phyloP scores from a whole-genome alignment of 495 filamentous ascomycete genomes.

The Baudoinia panamericana region DNA sequence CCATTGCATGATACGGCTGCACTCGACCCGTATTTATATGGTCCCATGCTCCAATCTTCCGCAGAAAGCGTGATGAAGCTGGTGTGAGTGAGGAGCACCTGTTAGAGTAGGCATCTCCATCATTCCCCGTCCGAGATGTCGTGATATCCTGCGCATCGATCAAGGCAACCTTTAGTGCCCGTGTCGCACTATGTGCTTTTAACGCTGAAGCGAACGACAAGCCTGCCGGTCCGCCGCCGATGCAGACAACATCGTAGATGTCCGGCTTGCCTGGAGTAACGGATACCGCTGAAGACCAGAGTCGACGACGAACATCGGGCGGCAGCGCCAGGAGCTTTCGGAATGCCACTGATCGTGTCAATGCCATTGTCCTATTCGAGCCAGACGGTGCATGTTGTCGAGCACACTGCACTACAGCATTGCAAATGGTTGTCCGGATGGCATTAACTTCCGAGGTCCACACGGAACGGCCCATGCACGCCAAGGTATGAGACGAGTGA shows the following conservation, averaged over 20 bases:
- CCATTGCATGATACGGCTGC: slow-evolving; percentile 83
- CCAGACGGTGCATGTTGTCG: too few relatives aligned
- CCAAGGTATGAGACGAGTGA: too few relatives aligned
- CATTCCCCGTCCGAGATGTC: slow-evolving; percentile 48
- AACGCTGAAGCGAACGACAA: slow-evolving; percentile 77
- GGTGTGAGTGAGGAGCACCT: slow-evolving; percentile 91
- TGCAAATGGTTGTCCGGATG: too few relatives aligned
- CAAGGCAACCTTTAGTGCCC: slow-evolving; percentile 69
- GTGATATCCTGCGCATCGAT: slow-evolving; percentile 76
- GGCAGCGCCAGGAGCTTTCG: slow-evolving; percentile 13
- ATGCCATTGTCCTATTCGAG: neutral
- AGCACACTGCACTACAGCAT: too few relatives aligned
- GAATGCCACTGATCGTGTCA: slow-evolving; percentile 3
- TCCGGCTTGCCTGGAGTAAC: slow-evolving; percentile 30
- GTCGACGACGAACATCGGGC: slow-evolving; percentile 4
- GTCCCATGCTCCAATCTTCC: slow-evolving; percentile 70
- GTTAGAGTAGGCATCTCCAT: slow-evolving; percentile 71
- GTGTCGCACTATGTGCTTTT: slow-evolving; percentile 60
- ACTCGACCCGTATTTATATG: slow-evolving; percentile 56
- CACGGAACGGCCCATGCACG: too few relatives aligned
- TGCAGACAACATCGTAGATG: slow-evolving; percentile 88
- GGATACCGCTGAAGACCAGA: slow-evolving; percentile 9
- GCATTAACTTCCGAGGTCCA: too few relatives aligned
- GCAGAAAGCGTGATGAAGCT: slow-evolving; percentile 43
- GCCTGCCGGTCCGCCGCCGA: slow-evolving; percentile 93